Base-by-base conservation (phyloP, 768 basidiomycete genomes). In the Boletus tylopilopsis region DNA sequence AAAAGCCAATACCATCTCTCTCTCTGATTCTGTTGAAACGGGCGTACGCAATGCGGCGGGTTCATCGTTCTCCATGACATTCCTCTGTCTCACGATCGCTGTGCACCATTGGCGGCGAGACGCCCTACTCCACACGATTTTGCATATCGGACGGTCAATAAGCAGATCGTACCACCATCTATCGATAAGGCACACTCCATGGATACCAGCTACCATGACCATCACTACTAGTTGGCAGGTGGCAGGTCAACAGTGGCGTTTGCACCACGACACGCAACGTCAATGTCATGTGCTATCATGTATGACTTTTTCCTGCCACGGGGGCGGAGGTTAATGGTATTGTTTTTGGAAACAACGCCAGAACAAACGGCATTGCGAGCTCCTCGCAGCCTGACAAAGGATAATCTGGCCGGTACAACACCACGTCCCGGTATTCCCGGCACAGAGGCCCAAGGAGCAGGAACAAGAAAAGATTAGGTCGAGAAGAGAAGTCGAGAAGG, bases 141-240 rank as follows among this genome's bases (percentile, higher is more conserved):
- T 30, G 34, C 47, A 5, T 15, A 42, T 48, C 57, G 30, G 43
- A 55, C 33, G n/a, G 42, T 51, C 57, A 45, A 32, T 40, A 33
- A 59, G 51, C 57, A 30, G 47, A 39, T 48, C 46, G 33, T 29
- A 11, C 29, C 30, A 25, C 19, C n/a, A 18, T 21, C 38, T 29
- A 38, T 27, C 22, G 43, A 40, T 39, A 55, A 55, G 56, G 47
- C 57, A 54, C 44, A 1, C n/a, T 21, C 23, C 29, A 19, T 32
- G 3, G 30, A 42, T 16, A 42, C 42, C 11, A 29, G 12, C 21
- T 30, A 30, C 29, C 11, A 30, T 13, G 6, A 13, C 6, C 29
- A 13, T 30, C 11, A 30, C 11, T 30, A 30, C 25, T 11, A 3
- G 6, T 24, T 27, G 41, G 41, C 52, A 5, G 27, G 29, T 32